Percentiles rank a stretch among this genome's conserved stretches.
Conservation (phyloP, 1,284 basidiomycete species). For the Pseudozyma sp. region DNA sequence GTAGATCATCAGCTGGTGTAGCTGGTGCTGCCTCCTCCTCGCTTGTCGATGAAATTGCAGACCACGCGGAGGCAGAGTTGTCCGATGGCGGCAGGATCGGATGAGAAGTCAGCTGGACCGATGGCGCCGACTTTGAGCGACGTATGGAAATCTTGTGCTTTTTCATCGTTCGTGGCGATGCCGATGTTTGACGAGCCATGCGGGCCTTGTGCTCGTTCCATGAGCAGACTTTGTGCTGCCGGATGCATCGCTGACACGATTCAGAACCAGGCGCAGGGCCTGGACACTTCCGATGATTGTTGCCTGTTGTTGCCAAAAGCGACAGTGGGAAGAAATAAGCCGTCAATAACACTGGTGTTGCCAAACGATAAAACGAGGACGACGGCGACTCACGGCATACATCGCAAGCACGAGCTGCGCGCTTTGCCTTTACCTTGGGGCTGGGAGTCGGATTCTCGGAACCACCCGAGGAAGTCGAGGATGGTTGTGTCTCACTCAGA, state of each 20-base stretch:
- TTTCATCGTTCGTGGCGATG: constrained; percentile 6
- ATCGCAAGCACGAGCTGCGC: constrained; percentile 31
- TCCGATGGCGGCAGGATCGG: not conserved
- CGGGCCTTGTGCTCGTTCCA: constrained; percentile 14
- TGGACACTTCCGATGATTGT: constrained; percentile 36
- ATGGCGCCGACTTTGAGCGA: constrained; percentile 9
- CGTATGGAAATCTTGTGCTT: constrained; percentile 1
- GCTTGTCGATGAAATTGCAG: not conserved
- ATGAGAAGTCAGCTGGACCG: not conserved
- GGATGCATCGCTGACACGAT: constrained; percentile 19
- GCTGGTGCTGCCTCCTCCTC: not conserved
- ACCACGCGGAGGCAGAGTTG: not conserved
- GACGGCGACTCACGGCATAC: constrained; percentile 28
- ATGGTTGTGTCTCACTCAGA: too few relatives aligned
- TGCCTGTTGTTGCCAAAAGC: constrained; percentile 6
- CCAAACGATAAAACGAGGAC: not conserved
- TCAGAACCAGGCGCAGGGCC: constrained; percentile 16
- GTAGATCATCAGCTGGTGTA: not conserved
- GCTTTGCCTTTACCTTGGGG: constrained; percentile 7
- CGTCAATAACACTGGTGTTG: not conserved
- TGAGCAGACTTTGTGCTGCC: constrained; percentile 15
- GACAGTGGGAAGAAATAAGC: not conserved
- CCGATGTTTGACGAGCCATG: constrained; percentile 1
- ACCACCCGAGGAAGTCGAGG: not conserved
- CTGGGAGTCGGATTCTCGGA: not conserved